A percentile compares a stretch with the other conserved stretches of the same genome.
phyloP scores from a whole-genome alignment of 2,329 filamentous ascomycete species.

The Fusarium sp. region DNA sequence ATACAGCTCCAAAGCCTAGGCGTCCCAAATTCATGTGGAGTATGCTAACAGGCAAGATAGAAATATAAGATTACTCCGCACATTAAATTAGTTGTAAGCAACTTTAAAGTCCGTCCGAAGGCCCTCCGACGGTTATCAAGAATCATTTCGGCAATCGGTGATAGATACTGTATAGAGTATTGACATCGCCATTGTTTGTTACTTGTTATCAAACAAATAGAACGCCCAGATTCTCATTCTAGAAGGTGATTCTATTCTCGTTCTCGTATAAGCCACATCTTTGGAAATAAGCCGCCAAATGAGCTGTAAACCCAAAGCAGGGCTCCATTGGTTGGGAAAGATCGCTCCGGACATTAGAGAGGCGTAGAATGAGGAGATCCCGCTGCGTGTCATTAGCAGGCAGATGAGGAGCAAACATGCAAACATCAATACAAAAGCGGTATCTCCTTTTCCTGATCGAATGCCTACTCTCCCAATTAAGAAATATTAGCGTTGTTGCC shows the following conservation, averaged over 20 bases:
- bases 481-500: conserved; percentile 39
- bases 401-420: conserved; percentile 3
- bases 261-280: background rate
- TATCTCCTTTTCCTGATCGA: background rate
- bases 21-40: background rate
- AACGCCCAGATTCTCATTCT: background rate
- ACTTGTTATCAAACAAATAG: background rate
- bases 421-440: background rate
- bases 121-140: background rate
- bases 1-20: background rate
- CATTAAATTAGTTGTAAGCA: background rate
- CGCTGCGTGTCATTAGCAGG: background rate
- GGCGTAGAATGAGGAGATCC: conserved; percentile 6
- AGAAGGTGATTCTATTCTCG: conserved; percentile 8
- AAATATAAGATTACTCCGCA: background rate
- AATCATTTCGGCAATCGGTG: background rate
- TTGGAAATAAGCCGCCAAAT: conserved; percentile 11
- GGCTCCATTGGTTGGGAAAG: conserved; percentile 1
- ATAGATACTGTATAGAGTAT: background rate
- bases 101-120: background rate
- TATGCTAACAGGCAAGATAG: background rate
- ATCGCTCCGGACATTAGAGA: conserved; percentile 4
- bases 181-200: background rate
- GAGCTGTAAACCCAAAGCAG: background rate
- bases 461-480: background rate